Percentiles rank a stretch among this genome's conserved stretches.
These are phyloP conservation scores for Lagerstroemia speciosa DNA, from an alignment of 345 rosid genomes.

Conservation along the genomic window DNA sequence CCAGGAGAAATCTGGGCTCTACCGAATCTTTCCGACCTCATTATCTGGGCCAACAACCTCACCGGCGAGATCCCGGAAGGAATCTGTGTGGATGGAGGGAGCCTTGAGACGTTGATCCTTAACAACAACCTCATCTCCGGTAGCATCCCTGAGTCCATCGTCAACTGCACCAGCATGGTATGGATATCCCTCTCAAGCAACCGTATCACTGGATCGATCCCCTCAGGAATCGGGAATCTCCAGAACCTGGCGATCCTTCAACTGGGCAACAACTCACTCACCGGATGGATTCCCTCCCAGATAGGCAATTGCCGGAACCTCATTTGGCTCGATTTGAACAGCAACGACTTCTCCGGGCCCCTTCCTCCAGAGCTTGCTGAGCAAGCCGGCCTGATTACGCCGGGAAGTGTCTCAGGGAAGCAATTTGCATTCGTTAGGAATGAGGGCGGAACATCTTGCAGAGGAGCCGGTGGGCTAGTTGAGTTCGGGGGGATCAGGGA, in stretches of 20 bases:
- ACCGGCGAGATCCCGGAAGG: constrained; percentile 70
- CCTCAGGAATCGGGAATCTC: constrained; percentile 57
- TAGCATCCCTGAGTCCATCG: constrained; percentile 62
- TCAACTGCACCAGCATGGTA: constrained; percentile 64
- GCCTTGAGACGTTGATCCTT: constrained; percentile 70
- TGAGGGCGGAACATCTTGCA: constrained; percentile 89
- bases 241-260: constrained; percentile 65
- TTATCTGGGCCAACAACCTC: constrained; percentile 95
- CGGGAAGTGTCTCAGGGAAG: constrained; percentile 84
- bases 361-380: constrained; percentile 60
- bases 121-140: constrained; percentile 79
- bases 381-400: constrained; percentile 62
- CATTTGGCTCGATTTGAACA: constrained; percentile 92
- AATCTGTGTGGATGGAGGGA: constrained; percentile 66
- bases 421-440: constrained; percentile 90
- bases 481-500: constrained; percentile 82
- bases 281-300: constrained; percentile 67
- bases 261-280: constrained; percentile 77
- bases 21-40: constrained; percentile 63
- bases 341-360: constrained; percentile 55
- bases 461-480: constrained; percentile 96
- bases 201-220: constrained; percentile 58
- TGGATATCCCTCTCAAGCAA: constrained; percentile 94
- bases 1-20: constrained; percentile 62
- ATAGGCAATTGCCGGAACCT: constrained; percentile 71